Evolutionary conservation across 306 rosid genomes (phyloP), one percentile per base, ranked within the genome.

Genomic region (Luffa acutangula): DNA sequence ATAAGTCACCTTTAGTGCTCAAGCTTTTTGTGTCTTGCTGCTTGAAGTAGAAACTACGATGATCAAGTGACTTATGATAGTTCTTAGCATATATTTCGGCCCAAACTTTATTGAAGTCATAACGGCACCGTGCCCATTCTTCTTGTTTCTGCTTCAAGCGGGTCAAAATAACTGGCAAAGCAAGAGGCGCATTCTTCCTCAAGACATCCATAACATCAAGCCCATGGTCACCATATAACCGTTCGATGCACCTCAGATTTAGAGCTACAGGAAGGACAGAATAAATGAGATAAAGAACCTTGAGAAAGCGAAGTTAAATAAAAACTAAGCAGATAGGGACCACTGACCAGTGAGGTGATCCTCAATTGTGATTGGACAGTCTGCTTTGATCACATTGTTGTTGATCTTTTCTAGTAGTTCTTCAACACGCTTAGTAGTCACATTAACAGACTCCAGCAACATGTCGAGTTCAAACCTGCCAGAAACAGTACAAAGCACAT

Each of bases 1-100:
- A 67, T 49, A 63, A 36, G 20, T 80, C 88, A 96, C 99, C 99
- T 88, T 96, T 96, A 62, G 96, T 91, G 86, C 99, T 96, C 88
- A 90, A 85, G 85, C 97, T 91, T 84, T 91, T 96, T 31, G 97
- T 81, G 82, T 96, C 99, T 73, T 96, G 99, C 82, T 96, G 99
- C 93, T 93, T 96, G 85, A 96, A 96, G 88, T 96, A 96, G 88
- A 96, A 96, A 89, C 99, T 96, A 49, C 97, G 99, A 85, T 96
- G 99, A 83, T 96, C 99, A 83, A 96, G 99, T 56, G 98, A 93
- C 85, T 93, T 96, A 85, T 96, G 99, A 87, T 96, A 90, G 85
- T 96, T 96, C 88, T 96, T 96, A 3, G 98, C 80, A 86, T 96
- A 96, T 88, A 96, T 93, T 46, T 96, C 99, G 64, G 96, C 98